These are phyloP conservation scores for Acacia crassicarpa DNA, from an alignment of 306 rosid species.

Conservation along the genomic window DNA sequence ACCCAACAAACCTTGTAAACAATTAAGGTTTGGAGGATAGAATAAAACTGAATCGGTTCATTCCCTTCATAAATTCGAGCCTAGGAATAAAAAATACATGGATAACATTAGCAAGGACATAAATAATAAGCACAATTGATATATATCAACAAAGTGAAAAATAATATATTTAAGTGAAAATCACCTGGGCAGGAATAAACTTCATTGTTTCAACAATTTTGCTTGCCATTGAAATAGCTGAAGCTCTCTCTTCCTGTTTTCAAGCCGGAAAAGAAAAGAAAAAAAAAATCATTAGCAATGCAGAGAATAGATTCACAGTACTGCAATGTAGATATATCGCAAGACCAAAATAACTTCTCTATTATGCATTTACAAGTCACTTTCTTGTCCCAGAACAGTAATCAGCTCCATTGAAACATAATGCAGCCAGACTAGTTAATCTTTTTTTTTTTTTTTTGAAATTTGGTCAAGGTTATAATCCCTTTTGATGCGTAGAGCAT, in stretches of 20 bases:
- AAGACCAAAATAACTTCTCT: slow-evolving; percentile 1
- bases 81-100: slow-evolving; percentile 45
- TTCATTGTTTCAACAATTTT: slow-evolving; percentile 90
- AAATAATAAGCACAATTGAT: slow-evolving; percentile 16
- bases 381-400: slow-evolving; percentile 25
- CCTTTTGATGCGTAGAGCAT: too few species aligned
- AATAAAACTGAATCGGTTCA: slow-evolving; percentile 81
- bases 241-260: slow-evolving; percentile 78
- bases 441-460: too few species aligned
- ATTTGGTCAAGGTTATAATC: too few species aligned
- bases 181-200: slow-evolving; percentile 80
- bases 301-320: slow-evolving; percentile 11
- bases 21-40: slow-evolving; percentile 82
- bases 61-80: slow-evolving; percentile 87
- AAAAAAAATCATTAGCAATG: slow-evolving; percentile 23
- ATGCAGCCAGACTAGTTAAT: slow-evolving; percentile 12
- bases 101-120: slow-evolving; percentile 42
- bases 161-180: slow-evolving; percentile 27
- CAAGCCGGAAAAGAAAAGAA: slow-evolving; percentile 12
- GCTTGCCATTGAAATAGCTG: slow-evolving; percentile 71
- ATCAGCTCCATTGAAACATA: slow-evolving; percentile 12
- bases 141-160: slow-evolving; percentile 26
- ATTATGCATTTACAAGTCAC: slow-evolving; percentile 21
- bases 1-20: slow-evolving; percentile 74
- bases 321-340: slow-evolving; percentile 3